Percentiles rank a stretch among this genome's conserved stretches.
phyloP scores from a whole-genome alignment of 2,329 filamentous ascomycete species.

The Exophiala viscosa region DNA sequence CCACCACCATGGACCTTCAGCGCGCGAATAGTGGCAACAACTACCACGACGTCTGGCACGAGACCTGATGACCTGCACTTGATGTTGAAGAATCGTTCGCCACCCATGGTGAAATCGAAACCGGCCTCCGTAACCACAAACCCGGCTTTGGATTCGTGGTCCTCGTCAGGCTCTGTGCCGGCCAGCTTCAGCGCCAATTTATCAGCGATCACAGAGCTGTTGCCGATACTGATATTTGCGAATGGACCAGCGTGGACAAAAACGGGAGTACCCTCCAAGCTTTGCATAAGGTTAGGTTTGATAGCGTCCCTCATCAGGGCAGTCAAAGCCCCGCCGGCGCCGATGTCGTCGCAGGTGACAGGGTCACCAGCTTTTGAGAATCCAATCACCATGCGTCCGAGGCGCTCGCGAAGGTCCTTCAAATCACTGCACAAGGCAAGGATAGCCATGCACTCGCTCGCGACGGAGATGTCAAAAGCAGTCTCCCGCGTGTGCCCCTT shows the following conservation, averaged over 20 bases:
- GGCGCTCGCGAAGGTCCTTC: constrained; percentile 82
- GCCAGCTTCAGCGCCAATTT: constrained; percentile 94
- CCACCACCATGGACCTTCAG: constrained; percentile 96
- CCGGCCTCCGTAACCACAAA: constrained; percentile 96
- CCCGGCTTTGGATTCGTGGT: constrained; percentile 75
- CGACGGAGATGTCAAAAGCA: constrained; percentile 96
- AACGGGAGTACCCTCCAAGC: constrained; percentile 91
- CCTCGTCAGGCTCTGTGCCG: constrained; percentile 87
- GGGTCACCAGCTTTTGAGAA: constrained; percentile 81
- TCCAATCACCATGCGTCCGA: constrained; percentile 93
- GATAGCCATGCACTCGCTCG: constrained; percentile 97
- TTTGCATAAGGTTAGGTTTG: constrained; percentile 99
- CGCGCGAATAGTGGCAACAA: constrained; percentile 92
- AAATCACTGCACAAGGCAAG: constrained; percentile 87
- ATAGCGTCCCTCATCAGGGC: constrained; percentile 97
- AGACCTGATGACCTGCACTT: constrained; percentile 95
- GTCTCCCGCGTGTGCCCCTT: constrained; percentile 85
- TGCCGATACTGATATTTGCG: constrained; percentile 96
- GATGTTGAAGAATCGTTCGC: constrained; percentile 99
- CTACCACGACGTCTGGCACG: constrained; percentile 85
- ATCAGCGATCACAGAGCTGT: constrained; percentile 91
- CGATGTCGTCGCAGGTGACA: constrained; percentile 93
- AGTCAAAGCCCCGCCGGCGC: constrained; percentile 84
- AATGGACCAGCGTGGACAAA: constrained; percentile 98
- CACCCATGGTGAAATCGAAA: constrained; percentile 99